Percentiles rank a stretch among this genome's conserved stretches.
Conservation (phyloP, 345 rosid genomes). For the Murraya koenigii region DNA sequence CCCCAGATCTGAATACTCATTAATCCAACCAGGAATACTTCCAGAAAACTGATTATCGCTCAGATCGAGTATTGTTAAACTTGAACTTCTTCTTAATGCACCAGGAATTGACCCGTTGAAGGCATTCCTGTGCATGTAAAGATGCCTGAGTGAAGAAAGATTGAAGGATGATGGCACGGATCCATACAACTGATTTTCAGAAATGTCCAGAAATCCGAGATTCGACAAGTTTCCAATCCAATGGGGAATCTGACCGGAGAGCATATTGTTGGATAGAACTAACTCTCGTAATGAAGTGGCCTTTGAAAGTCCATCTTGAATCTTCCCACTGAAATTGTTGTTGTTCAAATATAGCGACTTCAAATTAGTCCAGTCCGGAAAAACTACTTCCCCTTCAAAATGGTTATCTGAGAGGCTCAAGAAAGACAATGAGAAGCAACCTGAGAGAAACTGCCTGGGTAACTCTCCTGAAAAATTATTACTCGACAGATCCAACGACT, state of each 20-base stretch:
- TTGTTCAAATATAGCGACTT: neutral
- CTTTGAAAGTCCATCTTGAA: neutral
- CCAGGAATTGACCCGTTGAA: neutral
- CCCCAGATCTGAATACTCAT: neutral
- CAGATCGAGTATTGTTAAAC: neutral
- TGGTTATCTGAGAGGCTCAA: neutral
- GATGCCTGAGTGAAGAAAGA: neutral
- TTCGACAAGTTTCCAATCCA: neutral
- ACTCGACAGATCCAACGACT: neutral
- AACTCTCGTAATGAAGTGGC: neutral
- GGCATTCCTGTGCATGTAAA: neutral
- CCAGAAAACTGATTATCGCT: neutral
- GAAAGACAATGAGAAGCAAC: neutral
- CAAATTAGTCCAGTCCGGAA: neutral
- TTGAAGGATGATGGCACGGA: neutral
- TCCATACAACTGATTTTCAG: neutral
- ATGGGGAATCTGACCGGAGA: neutral
- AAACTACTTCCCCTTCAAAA: neutral
- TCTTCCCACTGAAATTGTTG: neutral
- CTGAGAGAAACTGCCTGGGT: neutral
- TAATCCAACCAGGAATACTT: neutral
- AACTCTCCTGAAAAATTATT: slow-evolving; percentile 1
- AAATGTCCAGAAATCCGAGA: neutral
- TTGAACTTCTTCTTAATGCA: neutral
- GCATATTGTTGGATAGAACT: neutral